Evolutionary conservation across 169 alveolate species (phyloP).

Genomic region (Blepharisma undulans): DNA sequence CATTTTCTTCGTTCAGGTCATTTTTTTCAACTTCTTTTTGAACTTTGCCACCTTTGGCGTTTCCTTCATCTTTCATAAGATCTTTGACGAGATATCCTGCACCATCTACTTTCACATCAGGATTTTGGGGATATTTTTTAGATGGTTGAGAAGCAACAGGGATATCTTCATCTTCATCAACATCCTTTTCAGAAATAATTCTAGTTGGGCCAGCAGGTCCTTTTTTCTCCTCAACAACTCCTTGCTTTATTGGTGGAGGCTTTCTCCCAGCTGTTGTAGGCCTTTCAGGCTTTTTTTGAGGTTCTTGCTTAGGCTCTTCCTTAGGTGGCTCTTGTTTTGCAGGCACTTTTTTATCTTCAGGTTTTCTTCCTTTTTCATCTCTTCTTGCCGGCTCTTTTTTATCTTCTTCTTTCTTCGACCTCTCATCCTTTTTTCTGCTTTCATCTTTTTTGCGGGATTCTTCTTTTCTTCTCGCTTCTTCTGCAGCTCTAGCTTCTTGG

Average conservation of each 20-base stretch:
- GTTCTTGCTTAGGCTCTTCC: neutral
- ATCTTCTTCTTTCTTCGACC: neutral
- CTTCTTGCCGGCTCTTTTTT: neutral
- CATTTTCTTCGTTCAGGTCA: neutral
- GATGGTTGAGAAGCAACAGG: neutral
- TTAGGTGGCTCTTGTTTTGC: neutral
- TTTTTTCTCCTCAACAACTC: constrained; percentile 29
- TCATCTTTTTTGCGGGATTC: constrained; percentile 10
- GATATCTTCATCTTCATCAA: neutral
- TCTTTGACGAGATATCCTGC: constrained; percentile 8
- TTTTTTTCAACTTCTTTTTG: neutral
- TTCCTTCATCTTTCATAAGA: neutral
- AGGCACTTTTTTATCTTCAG: neutral
- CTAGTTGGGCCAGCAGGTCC: constrained; percentile 35
- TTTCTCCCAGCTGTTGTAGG: constrained; percentile 39
- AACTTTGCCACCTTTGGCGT: neutral
- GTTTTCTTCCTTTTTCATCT: neutral
- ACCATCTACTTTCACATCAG: neutral
- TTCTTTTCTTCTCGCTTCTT: neutral
- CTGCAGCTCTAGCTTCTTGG: neutral
- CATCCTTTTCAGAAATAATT: neutral
- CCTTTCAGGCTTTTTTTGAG: neutral
- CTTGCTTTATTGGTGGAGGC: constrained; percentile 35
- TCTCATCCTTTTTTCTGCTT: neutral
- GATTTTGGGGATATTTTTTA: neutral